These are phyloP conservation scores for Phialophora expanda DNA, from an alignment of 2,329 filamentous ascomycete genomes.

Conservation along the genomic window DNA sequence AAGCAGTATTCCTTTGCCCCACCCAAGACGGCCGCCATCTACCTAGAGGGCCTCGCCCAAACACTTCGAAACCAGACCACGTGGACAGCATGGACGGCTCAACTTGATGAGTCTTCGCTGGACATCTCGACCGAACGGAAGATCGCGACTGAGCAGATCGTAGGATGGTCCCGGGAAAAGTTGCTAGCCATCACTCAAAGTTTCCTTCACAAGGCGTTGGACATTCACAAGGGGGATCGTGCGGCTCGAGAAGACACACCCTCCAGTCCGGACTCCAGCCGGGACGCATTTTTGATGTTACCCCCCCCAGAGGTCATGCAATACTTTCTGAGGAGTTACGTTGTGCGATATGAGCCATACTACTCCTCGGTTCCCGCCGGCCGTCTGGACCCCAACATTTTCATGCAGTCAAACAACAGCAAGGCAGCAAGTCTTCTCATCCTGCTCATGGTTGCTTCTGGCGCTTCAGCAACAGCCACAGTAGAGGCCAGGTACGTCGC, in stretches of 20 bases:
- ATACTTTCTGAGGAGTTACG: conserved; percentile 69
- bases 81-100: conserved; percentile 59
- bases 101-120: conserved; percentile 49
- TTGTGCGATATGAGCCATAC: conserved; percentile 69
- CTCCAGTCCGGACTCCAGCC: conserved; percentile 58
- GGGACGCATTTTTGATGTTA: conserved; percentile 62
- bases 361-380: conserved; percentile 67
- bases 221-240: conserved; percentile 62
- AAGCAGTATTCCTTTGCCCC: conserved; percentile 54
- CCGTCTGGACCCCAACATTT: conserved; percentile 68
- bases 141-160: conserved; percentile 55
- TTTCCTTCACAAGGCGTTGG: conserved; percentile 72
- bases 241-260: conserved; percentile 33
- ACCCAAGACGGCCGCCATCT: conserved; percentile 57
- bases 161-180: conserved; percentile 67
- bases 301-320: conserved; percentile 70
- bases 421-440: conserved; percentile 69
- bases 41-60: conserved; percentile 58
- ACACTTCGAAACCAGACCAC: conserved; percentile 58
- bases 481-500: conserved; percentile 69
- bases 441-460: conserved; percentile 74
- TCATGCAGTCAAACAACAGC: conserved; percentile 66
- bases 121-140: conserved; percentile 55
- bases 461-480: conserved; percentile 68
- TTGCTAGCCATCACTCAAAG: conserved; percentile 73